Evolutionary conservation across 1,284 basidiomycete genomes (phyloP), one percentile per base, ranked within the genome.

Genomic region (Cutaneotrichosporon arboriforme): DNA sequence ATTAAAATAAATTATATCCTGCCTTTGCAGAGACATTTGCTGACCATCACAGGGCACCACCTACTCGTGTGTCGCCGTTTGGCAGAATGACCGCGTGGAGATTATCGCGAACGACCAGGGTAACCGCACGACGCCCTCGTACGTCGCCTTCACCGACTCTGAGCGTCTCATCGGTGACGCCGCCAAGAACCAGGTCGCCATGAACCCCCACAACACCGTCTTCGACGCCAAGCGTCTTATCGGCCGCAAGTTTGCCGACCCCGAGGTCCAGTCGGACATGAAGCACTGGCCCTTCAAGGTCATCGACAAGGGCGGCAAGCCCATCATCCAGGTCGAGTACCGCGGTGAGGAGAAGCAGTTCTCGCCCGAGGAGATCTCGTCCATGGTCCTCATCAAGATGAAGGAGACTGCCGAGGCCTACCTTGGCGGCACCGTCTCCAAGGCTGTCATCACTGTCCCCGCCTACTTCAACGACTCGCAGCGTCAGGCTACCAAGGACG

Each of bases 401-500:
- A 97, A 97, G 84, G 94, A 97, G 80, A 97, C 90, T 42, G 94
- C 94, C 59, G 94, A 97, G 81, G 90, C 92, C 20, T 97, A 97
- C 78, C 86, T 98, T 55, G 93, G 92, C 63, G 83, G 92, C 75
- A 88, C 91, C 76, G 94, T 98, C 74, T 93, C 90, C 51, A 90
- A 98, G 77, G 91, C 94, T 58, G 93, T 97, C 55, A 90, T 98
- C 73, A 97, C 94, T 46, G 93, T 97, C 68, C 94, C 94, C 53
- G 94, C 94, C 51, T 97, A 93, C 81, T 94, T 96, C 84, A 97
- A 97, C 78, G 92, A 98, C 79, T 90, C 93, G 72, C 94, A 98
- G 78, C 91, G 93, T 76, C 91, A 94, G 76, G 94, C 93, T 12
- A 98, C 94, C 77, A 97, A 97, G 81, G 94, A 98, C 71, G 92